These are phyloP conservation scores for Candida methanosorbosa DNA, from an alignment of 805 yeast genomes.

Conservation along the genomic window DNA sequence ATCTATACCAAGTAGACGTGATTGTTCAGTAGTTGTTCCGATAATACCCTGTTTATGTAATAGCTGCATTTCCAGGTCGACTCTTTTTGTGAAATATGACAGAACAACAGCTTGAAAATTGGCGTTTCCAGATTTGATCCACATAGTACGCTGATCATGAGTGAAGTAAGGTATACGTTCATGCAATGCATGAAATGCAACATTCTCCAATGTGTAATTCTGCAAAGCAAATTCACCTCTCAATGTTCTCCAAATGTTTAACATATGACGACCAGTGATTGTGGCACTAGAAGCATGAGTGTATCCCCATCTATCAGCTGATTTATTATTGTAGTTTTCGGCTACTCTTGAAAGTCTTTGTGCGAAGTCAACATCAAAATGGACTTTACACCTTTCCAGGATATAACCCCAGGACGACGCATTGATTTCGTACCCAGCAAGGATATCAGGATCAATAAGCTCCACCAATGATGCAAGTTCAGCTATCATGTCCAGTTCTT, in stretches of 20 bases:
- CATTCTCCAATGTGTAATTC: conserved; percentile 70
- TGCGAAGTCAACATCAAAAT: conserved; percentile 44
- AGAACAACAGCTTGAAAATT: conserved; percentile 26
- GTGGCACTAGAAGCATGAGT: conserved; percentile 64
- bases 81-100: conserved; percentile 37
- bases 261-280: conserved; percentile 72
- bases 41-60: conserved; percentile 58
- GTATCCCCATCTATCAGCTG: conserved; percentile 72
- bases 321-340: conserved; percentile 37
- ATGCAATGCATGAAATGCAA: conserved; percentile 60
- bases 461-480: conserved; percentile 48
- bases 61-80: conserved; percentile 35
- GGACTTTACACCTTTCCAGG: conserved; percentile 47
- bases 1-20: conserved; percentile 82
- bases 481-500: conserved; percentile 54
- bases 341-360: conserved; percentile 54
- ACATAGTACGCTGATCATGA: conserved; percentile 35
- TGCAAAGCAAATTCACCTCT: conserved; percentile 53
- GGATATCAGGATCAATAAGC: conserved; percentile 74
- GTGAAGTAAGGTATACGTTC: conserved; percentile 57
- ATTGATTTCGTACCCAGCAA: conserved; percentile 81
- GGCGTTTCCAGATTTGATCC: conserved; percentile 26
- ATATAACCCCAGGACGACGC: conserved; percentile 85
- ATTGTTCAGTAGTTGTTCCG: conserved; percentile 68
- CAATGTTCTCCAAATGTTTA: conserved; percentile 79